These are phyloP conservation scores for Penicillium argentinense DNA, from an alignment of 495 filamentous ascomycete species.

Conservation along the genomic window DNA sequence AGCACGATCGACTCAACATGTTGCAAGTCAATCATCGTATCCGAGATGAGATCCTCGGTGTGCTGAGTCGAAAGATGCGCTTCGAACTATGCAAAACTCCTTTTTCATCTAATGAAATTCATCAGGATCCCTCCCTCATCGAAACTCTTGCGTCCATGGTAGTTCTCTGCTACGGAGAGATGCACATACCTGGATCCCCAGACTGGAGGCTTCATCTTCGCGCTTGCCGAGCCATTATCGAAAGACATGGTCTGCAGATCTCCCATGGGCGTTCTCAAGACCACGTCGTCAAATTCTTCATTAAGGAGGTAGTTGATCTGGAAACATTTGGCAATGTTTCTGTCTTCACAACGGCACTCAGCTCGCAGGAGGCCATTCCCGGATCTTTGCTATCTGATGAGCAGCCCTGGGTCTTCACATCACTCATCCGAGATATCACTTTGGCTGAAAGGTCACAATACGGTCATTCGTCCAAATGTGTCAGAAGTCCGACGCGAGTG, in stretches of 20 bases:
- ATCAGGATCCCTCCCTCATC: background rate
- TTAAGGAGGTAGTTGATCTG: slow-evolving; percentile 21
- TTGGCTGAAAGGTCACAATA: slow-evolving; percentile 8
- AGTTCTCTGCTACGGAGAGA: slow-evolving; percentile 17
- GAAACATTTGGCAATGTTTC: slow-evolving; percentile 14
- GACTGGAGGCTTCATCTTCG: slow-evolving; percentile 20
- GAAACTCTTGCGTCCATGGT: slow-evolving; percentile 16
- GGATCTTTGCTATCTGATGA: background rate
- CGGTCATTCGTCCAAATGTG: background rate
- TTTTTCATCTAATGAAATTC: background rate
- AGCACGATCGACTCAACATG: slow-evolving; percentile 6
- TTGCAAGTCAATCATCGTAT: slow-evolving; percentile 8
- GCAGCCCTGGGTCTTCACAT: slow-evolving; percentile 16
- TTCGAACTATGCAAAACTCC: background rate
- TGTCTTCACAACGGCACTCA: background rate
- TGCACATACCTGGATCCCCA: slow-evolving; percentile 15
- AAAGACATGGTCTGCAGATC: slow-evolving; percentile 7
- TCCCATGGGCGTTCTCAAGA: slow-evolving; percentile 2
- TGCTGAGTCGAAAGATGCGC: slow-evolving; percentile 9
- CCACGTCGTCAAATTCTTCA: slow-evolving; percentile 4
- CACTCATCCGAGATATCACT: slow-evolving; percentile 13
- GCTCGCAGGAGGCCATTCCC: background rate
- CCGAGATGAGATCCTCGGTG: slow-evolving; percentile 10
- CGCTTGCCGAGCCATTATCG: slow-evolving; percentile 18
- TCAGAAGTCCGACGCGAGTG: background rate